phyloP scores from a whole-genome alignment of 768 basidiomycete genomes.

The Mycena kentingensis region DNA sequence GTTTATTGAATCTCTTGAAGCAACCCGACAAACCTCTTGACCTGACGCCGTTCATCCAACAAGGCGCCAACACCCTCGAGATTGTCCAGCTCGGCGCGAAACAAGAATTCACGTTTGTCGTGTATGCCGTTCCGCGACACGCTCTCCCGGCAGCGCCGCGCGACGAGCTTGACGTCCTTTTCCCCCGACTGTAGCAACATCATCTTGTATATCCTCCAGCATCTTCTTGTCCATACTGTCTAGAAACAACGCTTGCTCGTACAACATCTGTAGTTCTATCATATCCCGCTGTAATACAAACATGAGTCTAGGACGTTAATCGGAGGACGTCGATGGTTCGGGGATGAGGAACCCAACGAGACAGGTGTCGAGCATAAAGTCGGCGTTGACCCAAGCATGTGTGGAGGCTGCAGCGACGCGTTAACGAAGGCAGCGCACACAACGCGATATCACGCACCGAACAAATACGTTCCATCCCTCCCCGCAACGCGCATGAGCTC shows the following conservation, averaged over 20 bases:
- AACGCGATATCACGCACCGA: conserved; percentile 58
- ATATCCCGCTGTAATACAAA: conserved; percentile 6
- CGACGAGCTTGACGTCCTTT: conserved; percentile 1
- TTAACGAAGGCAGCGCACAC: conserved; percentile 7
- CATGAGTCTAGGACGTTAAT: conserved; percentile 1
- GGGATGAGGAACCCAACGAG: conserved; percentile 87
- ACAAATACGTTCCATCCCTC: conserved; percentile 91
- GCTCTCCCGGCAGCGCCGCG: not conserved
- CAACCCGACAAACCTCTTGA: conserved; percentile 36
- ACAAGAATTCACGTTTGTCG: conserved; percentile 44
- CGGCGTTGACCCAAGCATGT: conserved; percentile 96
- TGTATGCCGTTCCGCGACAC: conserved; percentile 38
- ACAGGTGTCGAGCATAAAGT: conserved; percentile 93
- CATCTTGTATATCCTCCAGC: conserved; percentile 21
- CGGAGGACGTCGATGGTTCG: conserved; percentile 47
- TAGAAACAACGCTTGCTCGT: not conserved
- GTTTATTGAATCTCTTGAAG: conserved; percentile 20
- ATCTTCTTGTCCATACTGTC: not conserved
- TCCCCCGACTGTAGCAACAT: not conserved
- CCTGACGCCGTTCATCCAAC: conserved; percentile 41
- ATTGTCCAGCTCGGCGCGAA: conserved; percentile 52
- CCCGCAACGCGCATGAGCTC: conserved; percentile 96
- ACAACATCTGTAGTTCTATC: conserved; percentile 1
- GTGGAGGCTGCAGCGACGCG: conserved; percentile 61
- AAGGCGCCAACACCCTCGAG: conserved; percentile 50